phyloP scores from a whole-genome alignment of 805 yeast genomes.

The Komagataella kurtzmanii region DNA sequence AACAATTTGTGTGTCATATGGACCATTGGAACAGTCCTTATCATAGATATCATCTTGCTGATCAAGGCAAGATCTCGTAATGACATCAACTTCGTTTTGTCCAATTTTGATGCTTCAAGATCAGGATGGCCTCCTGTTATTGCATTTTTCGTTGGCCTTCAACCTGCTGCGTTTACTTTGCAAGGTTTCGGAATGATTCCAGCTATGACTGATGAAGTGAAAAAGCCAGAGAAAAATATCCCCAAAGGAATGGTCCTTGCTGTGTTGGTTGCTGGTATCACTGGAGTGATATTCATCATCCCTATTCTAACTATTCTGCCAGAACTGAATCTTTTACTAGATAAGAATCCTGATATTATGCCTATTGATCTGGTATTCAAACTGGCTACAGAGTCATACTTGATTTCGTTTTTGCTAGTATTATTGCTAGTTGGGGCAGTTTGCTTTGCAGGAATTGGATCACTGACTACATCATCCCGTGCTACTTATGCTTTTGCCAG shows the following conservation, averaged over 20 bases:
- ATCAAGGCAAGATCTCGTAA: slow-evolving; percentile 46
- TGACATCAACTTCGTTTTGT: slow-evolving; percentile 42
- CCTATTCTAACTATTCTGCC: slow-evolving; percentile 67
- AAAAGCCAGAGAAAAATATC: slow-evolving; percentile 58
- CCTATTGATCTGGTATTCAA: slow-evolving; percentile 73
- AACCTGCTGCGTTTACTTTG: slow-evolving; percentile 65
- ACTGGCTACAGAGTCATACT: slow-evolving; percentile 49
- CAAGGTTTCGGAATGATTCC: slow-evolving; percentile 78
- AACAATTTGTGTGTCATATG: slow-evolving; percentile 61
- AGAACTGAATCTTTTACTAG: slow-evolving; percentile 40
- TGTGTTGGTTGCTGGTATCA: slow-evolving; percentile 47
- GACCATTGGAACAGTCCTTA: slow-evolving; percentile 58
- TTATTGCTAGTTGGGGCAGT: slow-evolving; percentile 56
- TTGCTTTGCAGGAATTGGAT: slow-evolving; percentile 65
- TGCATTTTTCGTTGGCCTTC: slow-evolving; percentile 68
- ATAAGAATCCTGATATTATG: slow-evolving; percentile 51
- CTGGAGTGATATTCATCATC: slow-evolving; percentile 59
- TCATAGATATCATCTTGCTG: slow-evolving; percentile 50
- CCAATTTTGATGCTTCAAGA: slow-evolving; percentile 55
- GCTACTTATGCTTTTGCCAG: slow-evolving; percentile 74
- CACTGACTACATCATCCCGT: slow-evolving; percentile 72
- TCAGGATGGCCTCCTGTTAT: slow-evolving; percentile 66
- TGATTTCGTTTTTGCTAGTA: slow-evolving; percentile 58
- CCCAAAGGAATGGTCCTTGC: slow-evolving; percentile 63
- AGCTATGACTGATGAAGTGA: slow-evolving; percentile 73